These are phyloP conservation scores for Aureobasidium sp. DNA, from an alignment of 2,329 filamentous ascomycete species.

Conservation along the genomic window DNA sequence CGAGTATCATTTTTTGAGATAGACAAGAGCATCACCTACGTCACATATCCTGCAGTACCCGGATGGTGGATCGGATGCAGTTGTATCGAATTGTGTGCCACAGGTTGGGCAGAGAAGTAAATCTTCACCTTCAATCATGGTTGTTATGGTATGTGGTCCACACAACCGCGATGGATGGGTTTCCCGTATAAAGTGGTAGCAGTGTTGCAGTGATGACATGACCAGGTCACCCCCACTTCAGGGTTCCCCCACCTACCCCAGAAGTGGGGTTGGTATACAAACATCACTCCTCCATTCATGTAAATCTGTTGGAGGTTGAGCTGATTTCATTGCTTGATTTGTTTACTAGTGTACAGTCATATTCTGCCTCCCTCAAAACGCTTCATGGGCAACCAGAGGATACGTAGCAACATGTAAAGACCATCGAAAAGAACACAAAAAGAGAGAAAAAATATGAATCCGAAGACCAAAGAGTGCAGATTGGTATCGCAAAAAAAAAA, in stretches of 20 bases:
- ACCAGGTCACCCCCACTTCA: neutral
- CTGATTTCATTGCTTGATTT: neutral
- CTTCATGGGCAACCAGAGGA: neutral
- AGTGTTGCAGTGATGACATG: neutral
- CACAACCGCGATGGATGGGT: too few relatives aligned
- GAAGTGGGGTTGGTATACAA: neutral
- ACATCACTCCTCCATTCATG: neutral
- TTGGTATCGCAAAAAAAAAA: neutral
- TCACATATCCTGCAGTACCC: slow-evolving; percentile 69
- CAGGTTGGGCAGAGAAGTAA: slow-evolving; percentile 60
- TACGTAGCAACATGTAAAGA: neutral
- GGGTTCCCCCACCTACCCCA: neutral
- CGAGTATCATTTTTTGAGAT: too few relatives aligned
- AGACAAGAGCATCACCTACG: slow-evolving; percentile 37
- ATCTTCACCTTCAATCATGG: slow-evolving; percentile 23
- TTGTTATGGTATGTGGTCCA: neutral
- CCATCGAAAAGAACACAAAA: neutral
- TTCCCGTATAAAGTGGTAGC: too few relatives aligned
- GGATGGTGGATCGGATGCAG: slow-evolving; percentile 42
- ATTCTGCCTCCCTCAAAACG: neutral
- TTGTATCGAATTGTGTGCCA: slow-evolving; percentile 59
- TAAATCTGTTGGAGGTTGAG: neutral
- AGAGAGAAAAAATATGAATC: neutral
- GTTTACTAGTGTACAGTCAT: neutral
- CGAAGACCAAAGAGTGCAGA: neutral